A percentile compares a stretch with the other conserved stretches of the same genome.
Evolutionary conservation across 129 eudicot genomes (phyloP).

Genomic region (Lactuca saligna): DNA sequence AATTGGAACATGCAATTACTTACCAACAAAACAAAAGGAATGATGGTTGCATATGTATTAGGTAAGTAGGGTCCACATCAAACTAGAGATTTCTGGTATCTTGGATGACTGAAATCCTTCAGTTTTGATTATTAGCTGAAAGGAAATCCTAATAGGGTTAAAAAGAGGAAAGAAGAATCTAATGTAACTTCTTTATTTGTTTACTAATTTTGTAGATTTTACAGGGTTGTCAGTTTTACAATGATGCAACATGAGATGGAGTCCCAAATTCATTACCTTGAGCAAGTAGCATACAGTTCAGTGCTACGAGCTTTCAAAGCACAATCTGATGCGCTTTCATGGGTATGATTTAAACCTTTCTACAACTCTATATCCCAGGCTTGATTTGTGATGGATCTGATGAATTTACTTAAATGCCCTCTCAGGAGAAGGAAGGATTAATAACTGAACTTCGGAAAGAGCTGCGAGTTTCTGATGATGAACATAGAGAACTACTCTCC

Average conservation of each 20-base stretch:
- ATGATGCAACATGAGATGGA: conserved; percentile 88
- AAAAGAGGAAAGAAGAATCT: background rate
- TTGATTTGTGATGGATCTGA: background rate
- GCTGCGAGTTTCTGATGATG: conserved; percentile 96
- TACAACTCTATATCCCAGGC: conserved; percentile 7
- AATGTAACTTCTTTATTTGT: background rate
- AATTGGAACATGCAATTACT: background rate
- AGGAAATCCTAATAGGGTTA: background rate
- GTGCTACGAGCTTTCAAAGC: conserved; percentile 95
- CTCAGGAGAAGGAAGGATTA: conserved; percentile 92
- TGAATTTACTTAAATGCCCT: conserved; percentile 22
- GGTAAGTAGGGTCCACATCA: background rate
- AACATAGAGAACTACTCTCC: conserved; percentile 88
- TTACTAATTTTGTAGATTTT: conserved; percentile 1
- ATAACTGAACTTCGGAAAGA: conserved; percentile 98
- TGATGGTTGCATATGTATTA: conserved; percentile 1
- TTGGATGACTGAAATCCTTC: background rate
- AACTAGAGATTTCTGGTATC: conserved; percentile 6
- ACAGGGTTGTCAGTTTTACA: conserved; percentile 27
- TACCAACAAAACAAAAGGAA: conserved; percentile 14
- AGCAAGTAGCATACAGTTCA: conserved; percentile 87
- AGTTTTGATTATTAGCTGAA: background rate
- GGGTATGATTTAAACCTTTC: conserved; percentile 51
- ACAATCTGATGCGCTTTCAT: conserved; percentile 94
- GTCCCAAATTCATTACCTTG: conserved; percentile 82